A percentile compares a stretch with the other conserved stretches of the same genome.
These are phyloP conservation scores for Strobilomyces confusus DNA, from an alignment of 768 basidiomycete genomes.

Conservation along the genomic window DNA sequence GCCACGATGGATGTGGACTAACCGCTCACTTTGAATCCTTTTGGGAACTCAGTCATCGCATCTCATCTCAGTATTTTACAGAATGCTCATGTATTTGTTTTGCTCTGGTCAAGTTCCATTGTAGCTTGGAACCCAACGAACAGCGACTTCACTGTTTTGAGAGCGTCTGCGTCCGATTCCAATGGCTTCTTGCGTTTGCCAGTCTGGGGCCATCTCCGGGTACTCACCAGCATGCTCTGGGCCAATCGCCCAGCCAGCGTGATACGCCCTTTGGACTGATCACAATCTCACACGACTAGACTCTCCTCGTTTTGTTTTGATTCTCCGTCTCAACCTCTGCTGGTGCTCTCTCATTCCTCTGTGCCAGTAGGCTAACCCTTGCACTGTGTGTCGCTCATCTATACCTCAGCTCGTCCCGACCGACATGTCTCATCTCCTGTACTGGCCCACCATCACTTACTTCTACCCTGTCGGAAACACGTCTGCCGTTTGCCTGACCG, in stretches of 20 bases:
- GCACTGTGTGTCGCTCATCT: neutral
- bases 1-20: constrained; percentile 29
- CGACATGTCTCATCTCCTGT: constrained; percentile 16
- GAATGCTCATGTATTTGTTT: constrained; percentile 20
- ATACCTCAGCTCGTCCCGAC: neutral
- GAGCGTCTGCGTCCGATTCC: too few species aligned
- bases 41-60: constrained; percentile 15
- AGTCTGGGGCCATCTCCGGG: too few species aligned
- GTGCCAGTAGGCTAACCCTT: neutral
- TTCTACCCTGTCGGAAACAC: constrained; percentile 64
- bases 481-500: constrained; percentile 45
- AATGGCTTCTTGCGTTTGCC: too few species aligned
- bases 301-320: neutral
- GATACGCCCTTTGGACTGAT: neutral
- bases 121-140: too few species aligned
- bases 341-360: neutral
- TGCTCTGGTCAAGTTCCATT: neutral
- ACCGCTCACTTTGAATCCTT: constrained; percentile 4
- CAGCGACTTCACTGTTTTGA: too few species aligned
- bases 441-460: constrained; percentile 26
- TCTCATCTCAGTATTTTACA: constrained; percentile 27
- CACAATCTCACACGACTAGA: neutral
- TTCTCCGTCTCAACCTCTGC: constrained; percentile 1
- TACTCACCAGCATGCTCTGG: too few species aligned
- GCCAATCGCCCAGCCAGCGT: too few species aligned